These are phyloP conservation scores for Penicillium oxalicum DNA, from an alignment of 2,329 filamentous ascomycete genomes.

Conservation along the genomic window DNA sequence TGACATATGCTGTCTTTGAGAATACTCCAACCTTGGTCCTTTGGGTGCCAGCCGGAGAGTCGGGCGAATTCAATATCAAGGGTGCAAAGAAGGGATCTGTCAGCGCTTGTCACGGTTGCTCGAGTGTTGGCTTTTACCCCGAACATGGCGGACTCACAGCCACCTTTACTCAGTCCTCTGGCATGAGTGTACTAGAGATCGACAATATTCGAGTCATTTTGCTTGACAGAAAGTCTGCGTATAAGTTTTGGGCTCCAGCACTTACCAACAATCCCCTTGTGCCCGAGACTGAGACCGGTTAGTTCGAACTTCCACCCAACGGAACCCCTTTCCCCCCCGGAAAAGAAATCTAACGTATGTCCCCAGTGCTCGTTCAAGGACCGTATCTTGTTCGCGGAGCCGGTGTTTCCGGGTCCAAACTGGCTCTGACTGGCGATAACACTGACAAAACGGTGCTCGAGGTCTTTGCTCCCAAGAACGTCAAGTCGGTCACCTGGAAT, in stretches of 20 bases:
- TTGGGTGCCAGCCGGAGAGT: conserved; percentile 51
- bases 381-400: conserved; percentile 49
- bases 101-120: conserved; percentile 37
- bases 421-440: conserved; percentile 45
- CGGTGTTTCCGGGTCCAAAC: conserved; percentile 29
- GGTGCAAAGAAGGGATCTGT: conserved; percentile 34
- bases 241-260: conserved; percentile 52
- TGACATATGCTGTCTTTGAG: conserved; percentile 48
- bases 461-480: conserved; percentile 44
- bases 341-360: not conserved
- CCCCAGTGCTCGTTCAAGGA: conserved; percentile 46
- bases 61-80: conserved; percentile 50
- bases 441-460: conserved; percentile 40
- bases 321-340: not conserved
- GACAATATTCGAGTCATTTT: conserved; percentile 48
- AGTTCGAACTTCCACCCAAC: not conserved
- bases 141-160: conserved; percentile 40
- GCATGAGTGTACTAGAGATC: conserved; percentile 45
- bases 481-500: conserved; percentile 49
- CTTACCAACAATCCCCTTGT: conserved; percentile 45
- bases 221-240: conserved; percentile 50
- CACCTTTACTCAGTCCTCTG: conserved; percentile 46
- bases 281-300: conserved; percentile 43
- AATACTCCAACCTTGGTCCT: conserved; percentile 44
- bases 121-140: conserved; percentile 39